Evolutionary conservation across 768 basidiomycete genomes (phyloP), one percentile per base, ranked within the genome.

Genomic region (Guyanaporus albipodus): DNA sequence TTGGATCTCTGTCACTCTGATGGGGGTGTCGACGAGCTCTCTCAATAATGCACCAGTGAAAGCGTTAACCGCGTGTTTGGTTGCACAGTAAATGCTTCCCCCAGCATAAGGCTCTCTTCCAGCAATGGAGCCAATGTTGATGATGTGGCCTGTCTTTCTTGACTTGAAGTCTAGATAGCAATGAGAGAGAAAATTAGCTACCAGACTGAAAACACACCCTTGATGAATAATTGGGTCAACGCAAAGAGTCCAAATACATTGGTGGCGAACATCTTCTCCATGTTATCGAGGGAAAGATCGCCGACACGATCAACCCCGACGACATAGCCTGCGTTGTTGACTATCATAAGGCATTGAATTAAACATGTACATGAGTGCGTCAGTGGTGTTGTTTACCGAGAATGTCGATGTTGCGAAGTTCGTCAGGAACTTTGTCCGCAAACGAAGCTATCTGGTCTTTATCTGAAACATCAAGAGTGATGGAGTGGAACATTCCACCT

Each of bases 41-140:
- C 83, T 77, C 67, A 91, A 67, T 37, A 98, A 70, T 6, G 86
- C 78, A 31, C 82, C 83, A 19, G 82, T 87, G 72, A 98, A 98
- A 3, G 94, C 89, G 38, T 77, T 77, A 8, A 99, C 85, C 18
- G 89, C 90, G 54, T 80, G 76, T 59, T 92, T 92, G 12, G 93
- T 94, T 5, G 95, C 95, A 50, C 85, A 90, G 68, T 96, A 98
- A 56, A 97, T 87, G 52, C 85, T 78, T 8, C 94, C 96, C 23
- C 93, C 94, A 11, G 83, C 80, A 60, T 98, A 98, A 5, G 95
- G 65, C 59, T 93, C 92, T 8, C 76, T 71, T 39, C 88, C 93
- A 11, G 96, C 94, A 48, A 99, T 79, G 10, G 92, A 95, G 8
- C 96, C 94, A 40, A 99, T 73, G 67, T 96, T 95, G 71, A 99